Evolutionary conservation across 2,329 filamentous ascomycete species (phyloP).

Genomic region (Diaporthe sp.): DNA sequence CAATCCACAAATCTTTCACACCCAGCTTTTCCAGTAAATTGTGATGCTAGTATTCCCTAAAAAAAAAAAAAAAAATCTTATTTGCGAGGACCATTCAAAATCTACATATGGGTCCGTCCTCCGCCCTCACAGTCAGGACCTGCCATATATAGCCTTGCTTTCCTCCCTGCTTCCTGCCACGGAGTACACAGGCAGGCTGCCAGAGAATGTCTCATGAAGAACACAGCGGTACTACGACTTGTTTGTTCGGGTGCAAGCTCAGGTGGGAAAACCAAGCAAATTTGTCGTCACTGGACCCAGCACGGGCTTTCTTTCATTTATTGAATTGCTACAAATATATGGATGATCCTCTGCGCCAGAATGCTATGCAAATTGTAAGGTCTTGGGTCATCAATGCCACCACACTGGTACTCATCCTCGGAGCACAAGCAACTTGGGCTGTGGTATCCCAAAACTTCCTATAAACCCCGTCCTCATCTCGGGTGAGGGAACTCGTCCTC

Average conservation of each 20-base stretch:
- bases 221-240: background rate
- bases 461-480: conserved; percentile 38
- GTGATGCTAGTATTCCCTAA: no score
- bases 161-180: background rate
- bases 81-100: background rate
- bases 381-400: background rate
- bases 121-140: background rate
- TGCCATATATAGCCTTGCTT: background rate
- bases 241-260: background rate
- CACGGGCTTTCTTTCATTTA: background rate
- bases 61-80: background rate
- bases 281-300: background rate
- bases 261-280: no score
- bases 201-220: background rate
- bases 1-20: no score
- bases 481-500: conserved; percentile 91
- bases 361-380: conserved; percentile 26
- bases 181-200: background rate
- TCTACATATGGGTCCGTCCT: background rate
- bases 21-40: no score
- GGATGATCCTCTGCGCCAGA: conserved; percentile 21
- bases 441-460: background rate
- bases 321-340: background rate
- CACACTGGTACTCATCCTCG: background rate
- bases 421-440: background rate